Conservation (phyloP, 2,329 filamentous ascomycete species). For the Penicillium concentricum region DNA sequence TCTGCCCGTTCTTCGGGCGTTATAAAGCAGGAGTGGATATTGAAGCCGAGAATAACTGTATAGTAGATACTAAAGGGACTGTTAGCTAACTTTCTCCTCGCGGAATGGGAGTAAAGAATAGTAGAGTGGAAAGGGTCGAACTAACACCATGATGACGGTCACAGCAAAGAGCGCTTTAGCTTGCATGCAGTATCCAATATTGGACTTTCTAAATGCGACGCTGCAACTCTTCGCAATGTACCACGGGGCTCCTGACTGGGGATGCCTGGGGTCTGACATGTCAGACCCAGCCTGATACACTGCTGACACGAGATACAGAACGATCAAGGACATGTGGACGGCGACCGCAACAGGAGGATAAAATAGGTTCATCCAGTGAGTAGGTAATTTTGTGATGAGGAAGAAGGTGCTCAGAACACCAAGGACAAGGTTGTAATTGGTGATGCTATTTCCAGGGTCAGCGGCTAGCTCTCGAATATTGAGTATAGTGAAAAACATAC, state of each 20-base stretch:
- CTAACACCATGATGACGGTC: conserved; percentile 55
- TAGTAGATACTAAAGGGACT: conserved; percentile 48
- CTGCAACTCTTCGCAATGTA: conserved; percentile 63
- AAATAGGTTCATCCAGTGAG: conserved; percentile 58
- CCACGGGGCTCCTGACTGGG: conserved; percentile 59
- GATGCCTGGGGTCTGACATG: conserved; percentile 55
- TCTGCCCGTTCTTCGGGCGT: conserved; percentile 39
- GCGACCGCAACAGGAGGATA: conserved; percentile 55
- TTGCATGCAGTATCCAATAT: conserved; percentile 58
- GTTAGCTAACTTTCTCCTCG: conserved; percentile 12
- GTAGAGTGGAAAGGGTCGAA: background rate
- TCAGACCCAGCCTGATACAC: conserved; percentile 58
- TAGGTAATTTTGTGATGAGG: conserved; percentile 57
- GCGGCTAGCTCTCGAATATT: background rate
- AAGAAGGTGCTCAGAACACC: conserved; percentile 62
- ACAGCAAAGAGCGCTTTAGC: conserved; percentile 59
- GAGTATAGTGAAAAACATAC: conserved; percentile 41
- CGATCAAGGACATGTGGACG: conserved; percentile 52
- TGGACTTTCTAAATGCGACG: conserved; percentile 47
- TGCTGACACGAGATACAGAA: conserved; percentile 56
- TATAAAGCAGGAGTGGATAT: conserved; percentile 49
- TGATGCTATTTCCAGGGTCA: conserved; percentile 47
- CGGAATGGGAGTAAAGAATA: background rate
- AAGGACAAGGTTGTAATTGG: conserved; percentile 61
- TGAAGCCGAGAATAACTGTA: conserved; percentile 48